phyloP scores from a whole-genome alignment of 1,139 yeast species.

The Ogataea hybrid region DNA sequence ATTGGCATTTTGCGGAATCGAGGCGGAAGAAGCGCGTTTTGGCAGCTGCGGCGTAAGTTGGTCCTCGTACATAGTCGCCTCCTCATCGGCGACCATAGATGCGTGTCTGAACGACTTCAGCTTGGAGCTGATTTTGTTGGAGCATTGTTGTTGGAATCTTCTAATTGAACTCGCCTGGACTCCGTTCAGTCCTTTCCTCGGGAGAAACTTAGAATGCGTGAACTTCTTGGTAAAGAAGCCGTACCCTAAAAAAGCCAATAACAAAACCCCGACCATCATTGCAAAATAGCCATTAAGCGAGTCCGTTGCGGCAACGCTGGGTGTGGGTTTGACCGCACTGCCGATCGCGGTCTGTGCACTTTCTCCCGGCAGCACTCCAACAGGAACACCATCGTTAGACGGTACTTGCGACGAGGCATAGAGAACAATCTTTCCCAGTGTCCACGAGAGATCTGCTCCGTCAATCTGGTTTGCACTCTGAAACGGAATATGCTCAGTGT shows the following conservation, averaged over 20 bases:
- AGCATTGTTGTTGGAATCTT: conserved; percentile 6
- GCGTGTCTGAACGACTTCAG: conserved; percentile 11
- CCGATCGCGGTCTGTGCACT: conserved; percentile 2
- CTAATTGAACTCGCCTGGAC: conserved; percentile 2
- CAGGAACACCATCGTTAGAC: conserved; percentile 17
- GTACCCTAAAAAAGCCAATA: conserved; percentile 13
- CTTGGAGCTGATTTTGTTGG: conserved; percentile 1
- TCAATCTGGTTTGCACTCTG: conserved; percentile 64
- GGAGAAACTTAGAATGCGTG: not conserved
- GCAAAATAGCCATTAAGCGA: conserved; percentile 10
- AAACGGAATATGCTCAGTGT: conserved; percentile 37
- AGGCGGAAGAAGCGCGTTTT: conserved; percentile 12
- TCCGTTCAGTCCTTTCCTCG: conserved; percentile 2
- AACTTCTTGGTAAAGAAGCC: conserved; percentile 12
- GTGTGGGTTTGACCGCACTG: not conserved
- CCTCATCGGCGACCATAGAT: conserved; percentile 12
- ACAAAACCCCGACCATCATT: conserved; percentile 14
- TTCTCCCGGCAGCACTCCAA: conserved; percentile 24
- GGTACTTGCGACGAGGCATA: conserved; percentile 39
- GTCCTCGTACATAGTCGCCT: conserved; percentile 7
- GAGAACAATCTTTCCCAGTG: conserved; percentile 74
- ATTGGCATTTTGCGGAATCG: conserved; percentile 1
- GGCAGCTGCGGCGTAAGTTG: conserved; percentile 10
- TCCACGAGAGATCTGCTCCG: conserved; percentile 79
- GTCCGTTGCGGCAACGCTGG: not conserved